phyloP scores from a whole-genome alignment of 768 basidiomycete genomes.

The Clitopilus hobsonii region DNA sequence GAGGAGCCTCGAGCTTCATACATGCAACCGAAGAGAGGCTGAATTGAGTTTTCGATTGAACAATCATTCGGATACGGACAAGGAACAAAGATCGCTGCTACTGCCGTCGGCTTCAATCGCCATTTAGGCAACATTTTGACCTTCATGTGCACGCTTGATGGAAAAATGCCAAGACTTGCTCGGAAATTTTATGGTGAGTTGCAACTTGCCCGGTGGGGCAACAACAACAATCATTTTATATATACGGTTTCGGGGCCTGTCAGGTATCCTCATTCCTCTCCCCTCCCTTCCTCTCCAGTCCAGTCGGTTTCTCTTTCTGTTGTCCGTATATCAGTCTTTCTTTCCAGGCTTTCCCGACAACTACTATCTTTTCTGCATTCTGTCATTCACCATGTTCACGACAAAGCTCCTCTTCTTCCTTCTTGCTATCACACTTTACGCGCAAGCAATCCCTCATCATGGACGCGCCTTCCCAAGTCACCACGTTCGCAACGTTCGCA shows the following conservation, averaged over 20 bases:
- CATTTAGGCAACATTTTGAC: neutral
- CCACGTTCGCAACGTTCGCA: neutral
- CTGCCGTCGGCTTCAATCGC: neutral
- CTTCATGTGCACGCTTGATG: neutral
- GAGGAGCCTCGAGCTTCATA: neutral
- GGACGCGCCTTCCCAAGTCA: neutral
- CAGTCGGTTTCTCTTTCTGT: slow-evolving; percentile 13
- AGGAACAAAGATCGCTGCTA: neutral
- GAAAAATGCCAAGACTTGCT: neutral
- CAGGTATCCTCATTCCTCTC: slow-evolving; percentile 1
- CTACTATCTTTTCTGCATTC: slow-evolving; percentile 10
- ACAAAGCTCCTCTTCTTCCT: slow-evolving; percentile 16
- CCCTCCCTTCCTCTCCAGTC: slow-evolving; percentile 7
- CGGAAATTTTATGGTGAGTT: neutral
- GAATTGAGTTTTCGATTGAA: neutral
- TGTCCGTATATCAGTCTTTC: slow-evolving; percentile 10
- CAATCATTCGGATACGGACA: neutral
- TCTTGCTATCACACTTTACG: slow-evolving; percentile 19
- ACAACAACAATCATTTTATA: neutral
- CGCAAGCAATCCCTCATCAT: slow-evolving; percentile 16
- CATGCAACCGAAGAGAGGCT: neutral
- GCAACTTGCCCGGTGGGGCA: neutral
- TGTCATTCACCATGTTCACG: slow-evolving; percentile 16
- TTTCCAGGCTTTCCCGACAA: slow-evolving; percentile 10
- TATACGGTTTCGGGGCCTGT: neutral